Conservation (phyloP, 192 early-diverging fungal species). For the Spizellomyces sp. region DNA sequence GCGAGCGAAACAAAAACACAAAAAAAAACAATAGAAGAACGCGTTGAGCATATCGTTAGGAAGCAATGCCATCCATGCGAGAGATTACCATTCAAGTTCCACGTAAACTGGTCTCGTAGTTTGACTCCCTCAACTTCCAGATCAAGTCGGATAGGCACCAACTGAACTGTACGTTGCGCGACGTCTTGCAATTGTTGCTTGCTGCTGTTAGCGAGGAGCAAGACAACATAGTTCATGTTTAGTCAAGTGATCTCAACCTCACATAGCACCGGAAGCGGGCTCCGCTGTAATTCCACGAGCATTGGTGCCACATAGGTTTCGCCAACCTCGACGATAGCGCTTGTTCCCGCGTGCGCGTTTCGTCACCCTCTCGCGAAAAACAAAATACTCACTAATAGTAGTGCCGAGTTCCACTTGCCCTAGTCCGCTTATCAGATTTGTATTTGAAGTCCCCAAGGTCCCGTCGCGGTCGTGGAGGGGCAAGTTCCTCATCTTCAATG, state of each 20-base stretch:
- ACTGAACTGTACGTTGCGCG: slow-evolving; percentile 29
- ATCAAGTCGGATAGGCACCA: slow-evolving; percentile 56
- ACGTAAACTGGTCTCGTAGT: slow-evolving; percentile 54
- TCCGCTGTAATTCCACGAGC: no score
- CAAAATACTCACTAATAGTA: slow-evolving; percentile 23
- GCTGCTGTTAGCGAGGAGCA: slow-evolving; percentile 19
- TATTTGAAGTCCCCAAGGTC: slow-evolving; percentile 38
- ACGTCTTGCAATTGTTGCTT: slow-evolving; percentile 19
- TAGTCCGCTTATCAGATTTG: background rate
- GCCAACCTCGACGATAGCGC: background rate
- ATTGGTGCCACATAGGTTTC: no score
- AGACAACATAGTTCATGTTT: no score
- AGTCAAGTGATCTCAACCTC: no score
- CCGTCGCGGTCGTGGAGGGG: background rate
- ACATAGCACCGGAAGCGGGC: no score
- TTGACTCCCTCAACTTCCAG: slow-evolving; percentile 57
- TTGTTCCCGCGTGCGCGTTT: background rate
- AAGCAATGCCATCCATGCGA: no score
- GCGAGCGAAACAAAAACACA: background rate
- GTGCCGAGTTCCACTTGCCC: slow-evolving; percentile 21
- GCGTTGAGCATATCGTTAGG: no score
- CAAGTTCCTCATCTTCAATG: slow-evolving; percentile 6
- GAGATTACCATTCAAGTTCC: slow-evolving; percentile 60
- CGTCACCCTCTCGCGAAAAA: background rate
- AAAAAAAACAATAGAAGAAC: no score